These are phyloP conservation scores for Cyathus striatus DNA, from an alignment of 768 basidiomycete species.

Conservation along the genomic window DNA sequence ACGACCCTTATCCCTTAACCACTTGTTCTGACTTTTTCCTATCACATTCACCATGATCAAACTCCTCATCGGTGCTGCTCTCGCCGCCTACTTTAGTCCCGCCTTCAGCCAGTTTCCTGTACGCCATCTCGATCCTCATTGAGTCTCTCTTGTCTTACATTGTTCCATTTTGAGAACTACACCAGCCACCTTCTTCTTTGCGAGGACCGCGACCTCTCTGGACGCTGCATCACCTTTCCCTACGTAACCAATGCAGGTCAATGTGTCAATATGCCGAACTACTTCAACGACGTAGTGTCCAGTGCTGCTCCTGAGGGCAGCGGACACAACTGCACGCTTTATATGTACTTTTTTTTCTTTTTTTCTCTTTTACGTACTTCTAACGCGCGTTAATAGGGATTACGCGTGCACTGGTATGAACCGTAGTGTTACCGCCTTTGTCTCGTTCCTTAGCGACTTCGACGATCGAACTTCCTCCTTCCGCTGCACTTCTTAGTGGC, in stretches of 20 bases:
- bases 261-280: not conserved
- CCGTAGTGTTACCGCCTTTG: not conserved
- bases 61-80: no score
- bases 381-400: not conserved
- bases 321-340: not conserved
- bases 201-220: no score
- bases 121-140: no score
- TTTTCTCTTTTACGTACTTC: not conserved
- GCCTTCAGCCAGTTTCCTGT: no score
- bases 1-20: no score
- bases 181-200: no score
- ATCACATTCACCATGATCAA: no score
- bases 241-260: not conserved
- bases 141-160: no score
- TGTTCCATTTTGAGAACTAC: no score
- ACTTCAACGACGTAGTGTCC: not conserved
- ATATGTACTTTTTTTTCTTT: not conserved
- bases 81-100: no score
- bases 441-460: not conserved
- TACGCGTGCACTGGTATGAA: not conserved
- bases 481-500: not conserved
- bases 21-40: no score
- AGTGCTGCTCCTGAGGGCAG: not conserved
- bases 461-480: not conserved
- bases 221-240: not conserved